Base-by-base conservation (phyloP, 345 rosid genomes). In the Geranium rotundifolium region DNA sequence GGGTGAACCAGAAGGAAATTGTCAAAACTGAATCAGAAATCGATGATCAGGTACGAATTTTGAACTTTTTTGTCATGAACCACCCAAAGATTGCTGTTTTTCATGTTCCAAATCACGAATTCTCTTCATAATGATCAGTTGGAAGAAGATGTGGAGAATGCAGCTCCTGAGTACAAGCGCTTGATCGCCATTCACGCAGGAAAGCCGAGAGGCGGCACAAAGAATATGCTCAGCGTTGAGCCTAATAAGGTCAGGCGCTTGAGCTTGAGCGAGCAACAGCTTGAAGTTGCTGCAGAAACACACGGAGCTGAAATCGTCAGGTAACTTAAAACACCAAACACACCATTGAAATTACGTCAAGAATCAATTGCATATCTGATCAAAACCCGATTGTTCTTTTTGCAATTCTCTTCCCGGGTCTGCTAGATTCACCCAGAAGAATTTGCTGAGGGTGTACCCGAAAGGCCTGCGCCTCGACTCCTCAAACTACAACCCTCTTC, bases 181-280 rank as follows among this genome's bases (percentile, higher is more conserved):
- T 62, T 88, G 68, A 88, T 88, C 70, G 77, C 95, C 67, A 88
- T 88, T 62, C 95, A 79, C 69, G 95, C 91, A 7, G 84, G 79
- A 50, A 88, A 85, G 66, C 83, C 77, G 20, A 85, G 82, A 75
- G 87, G 86, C 29, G 81, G 84, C 34, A 0, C 79, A 19, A 73
- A 58, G 14, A 75, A 68, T 56, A 75, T 77, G 63, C 69, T 79
- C 60, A 73, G 67, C 39, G 76, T 73, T 57, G 83, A 80, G 65
- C 83, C 69, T 17, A 65, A 56, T 41, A 71, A 71, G 67, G 87
- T 74, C 37, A 80, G 72, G 69, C 79, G 91, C 55, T 74, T 88
- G 65, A 85, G 95, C 75, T 78, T 85, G 77, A 85, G 89, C 17
- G 91, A 88, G 75, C 84, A 77, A 52, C 81, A 83, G 82, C 82